Base-by-base conservation (phyloP, 345 rosid species). In the Kandelia obovata region DNA sequence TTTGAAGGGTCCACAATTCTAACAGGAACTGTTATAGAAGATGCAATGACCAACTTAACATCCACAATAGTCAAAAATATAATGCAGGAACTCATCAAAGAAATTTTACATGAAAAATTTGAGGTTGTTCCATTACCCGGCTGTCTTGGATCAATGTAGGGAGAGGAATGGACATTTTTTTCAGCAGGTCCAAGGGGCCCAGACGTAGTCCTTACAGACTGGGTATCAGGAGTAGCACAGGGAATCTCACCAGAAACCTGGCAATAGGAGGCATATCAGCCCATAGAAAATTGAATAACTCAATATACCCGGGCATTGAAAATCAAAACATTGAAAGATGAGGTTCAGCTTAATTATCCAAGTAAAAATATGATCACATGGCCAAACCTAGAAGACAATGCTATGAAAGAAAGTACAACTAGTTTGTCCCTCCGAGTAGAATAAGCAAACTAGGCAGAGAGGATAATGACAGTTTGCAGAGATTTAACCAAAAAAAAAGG, bases 191-290 rank as follows among this genome's bases (percentile, higher is more conserved):
- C 97, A 79, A 96, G 80, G 65, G 99, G 99, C 75, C 98, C 99
- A 26, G 98, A 96, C 35, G 97, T 96, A 70, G 99, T 96, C 80
- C 99, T 77, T 21, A 92, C 96, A 65, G 97, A 96, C 69, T 92
- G 97, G 59, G 81, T 88, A 78, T 88, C 99, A 66, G 92, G 92
- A 53, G 97, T 88, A 66, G 83, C 78, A 73, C 90, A 81, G 1
- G 95, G 96, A 78, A 96, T 89, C 82, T 96, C 99, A 55, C 99
- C 98, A 78, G 98, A 96, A 75, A 90, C 91, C 99, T 92, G 80
- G 64, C 60, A 63, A 67, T 35, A 69, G 53, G 20, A 70, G 8
- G 2, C 37, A 53, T 15, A 56, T 55, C 64, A 75, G 52, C 58
- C n/a, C 62, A 60, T 55, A n/a, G 49, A 68, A 37, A 37, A 69